Percentiles rank a stretch among this genome's conserved stretches.
Evolutionary conservation across 371 early-diverging fungal genomes (phyloP).

Genomic region (Circinella minor): DNA sequence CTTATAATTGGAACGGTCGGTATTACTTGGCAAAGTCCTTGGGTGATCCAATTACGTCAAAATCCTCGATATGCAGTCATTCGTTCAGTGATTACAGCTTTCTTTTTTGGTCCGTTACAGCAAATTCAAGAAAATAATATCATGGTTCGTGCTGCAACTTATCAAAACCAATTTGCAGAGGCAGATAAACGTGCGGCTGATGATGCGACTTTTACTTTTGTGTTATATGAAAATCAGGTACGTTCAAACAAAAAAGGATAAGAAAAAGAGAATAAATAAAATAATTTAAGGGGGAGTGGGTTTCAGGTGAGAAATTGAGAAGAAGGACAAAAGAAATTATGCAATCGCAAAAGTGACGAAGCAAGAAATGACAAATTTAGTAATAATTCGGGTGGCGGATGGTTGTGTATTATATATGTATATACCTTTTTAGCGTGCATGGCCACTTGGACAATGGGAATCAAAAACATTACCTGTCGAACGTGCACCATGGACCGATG

Average conservation of each 20-base stretch:
- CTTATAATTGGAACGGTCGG: conserved; percentile 15
- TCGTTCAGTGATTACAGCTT: conserved; percentile 14
- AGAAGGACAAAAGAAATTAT: too few relatives aligned
- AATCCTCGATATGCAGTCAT: conserved; percentile 12
- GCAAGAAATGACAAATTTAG: too few relatives aligned
- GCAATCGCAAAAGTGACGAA: too few relatives aligned
- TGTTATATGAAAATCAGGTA: conserved; percentile 25
- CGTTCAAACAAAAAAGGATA: not conserved
- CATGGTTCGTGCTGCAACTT: conserved; percentile 2
- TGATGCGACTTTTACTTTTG: conserved; percentile 17
- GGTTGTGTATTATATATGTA: too few relatives aligned
- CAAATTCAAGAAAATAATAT: not conserved
- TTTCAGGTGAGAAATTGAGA: too few relatives aligned
- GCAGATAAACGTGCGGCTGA: not conserved
- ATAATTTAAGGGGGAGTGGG: too few relatives aligned
- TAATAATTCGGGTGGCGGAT: too few relatives aligned
- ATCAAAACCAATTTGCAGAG: conserved; percentile 3
- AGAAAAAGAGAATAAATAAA: too few relatives aligned
- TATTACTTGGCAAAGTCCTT: conserved; percentile 20
- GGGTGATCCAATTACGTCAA: conserved; percentile 2
- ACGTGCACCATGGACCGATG: conserved; percentile 23
- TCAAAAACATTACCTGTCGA: conserved; percentile 10
- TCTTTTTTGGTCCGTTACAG: conserved; percentile 19
- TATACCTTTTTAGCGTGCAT: conserved; percentile 13
- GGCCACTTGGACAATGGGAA: conserved; percentile 27